Conservation (phyloP, 768 basidiomycete species). For the Lepiota venenata region DNA sequence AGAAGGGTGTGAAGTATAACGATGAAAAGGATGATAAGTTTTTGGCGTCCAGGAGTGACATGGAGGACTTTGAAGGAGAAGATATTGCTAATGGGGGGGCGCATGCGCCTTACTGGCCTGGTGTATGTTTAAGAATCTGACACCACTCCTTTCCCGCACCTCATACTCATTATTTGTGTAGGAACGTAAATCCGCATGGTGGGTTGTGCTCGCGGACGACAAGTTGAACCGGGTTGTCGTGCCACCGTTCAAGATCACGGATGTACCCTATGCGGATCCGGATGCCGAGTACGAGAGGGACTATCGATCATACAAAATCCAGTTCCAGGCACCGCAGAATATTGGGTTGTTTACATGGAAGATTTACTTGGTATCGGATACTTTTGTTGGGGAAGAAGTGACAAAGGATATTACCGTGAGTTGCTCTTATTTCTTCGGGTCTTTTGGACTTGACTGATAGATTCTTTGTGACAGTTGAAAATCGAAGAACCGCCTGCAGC, state of each 20-base stretch:
- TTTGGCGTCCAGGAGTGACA: constrained; percentile 55
- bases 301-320: constrained; percentile 83
- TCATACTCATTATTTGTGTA: constrained; percentile 24
- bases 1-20: constrained; percentile 41
- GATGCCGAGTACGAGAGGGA: constrained; percentile 40
- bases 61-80: constrained; percentile 53
- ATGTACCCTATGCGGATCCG: constrained; percentile 64
- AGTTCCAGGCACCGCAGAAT: constrained; percentile 91
- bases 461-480: constrained; percentile 54
- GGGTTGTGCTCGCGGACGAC: constrained; percentile 86
- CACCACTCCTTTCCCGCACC: background rate
- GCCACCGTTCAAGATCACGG: constrained; percentile 77
- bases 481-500: constrained; percentile 72
- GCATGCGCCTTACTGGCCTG: constrained; percentile 95
- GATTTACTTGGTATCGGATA: constrained; percentile 82
- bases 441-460: constrained; percentile 12
- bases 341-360: constrained; percentile 89
- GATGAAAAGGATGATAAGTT: constrained; percentile 71
- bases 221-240: constrained; percentile 84
- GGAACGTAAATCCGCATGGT: constrained; percentile 91
- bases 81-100: constrained; percentile 50
- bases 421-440: background rate
- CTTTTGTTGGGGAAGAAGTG: constrained; percentile 80
- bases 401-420: constrained; percentile 69
- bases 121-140: constrained; percentile 42